These are phyloP conservation scores for Xerocomellus chrysenteron DNA, from an alignment of 768 basidiomycete species.

Conservation along the genomic window DNA sequence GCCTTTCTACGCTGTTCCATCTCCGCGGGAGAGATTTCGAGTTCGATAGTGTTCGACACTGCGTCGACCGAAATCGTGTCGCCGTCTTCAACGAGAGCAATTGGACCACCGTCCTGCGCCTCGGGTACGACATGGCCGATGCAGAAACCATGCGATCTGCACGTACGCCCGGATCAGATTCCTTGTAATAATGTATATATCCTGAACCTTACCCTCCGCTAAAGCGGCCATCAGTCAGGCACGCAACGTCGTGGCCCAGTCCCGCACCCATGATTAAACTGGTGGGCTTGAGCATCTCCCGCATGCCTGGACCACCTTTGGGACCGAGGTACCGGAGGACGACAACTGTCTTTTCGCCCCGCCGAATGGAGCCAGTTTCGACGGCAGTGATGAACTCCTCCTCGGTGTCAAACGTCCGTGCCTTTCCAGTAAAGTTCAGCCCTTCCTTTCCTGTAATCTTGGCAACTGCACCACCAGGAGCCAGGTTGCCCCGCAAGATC, in stretches of 20 bases:
- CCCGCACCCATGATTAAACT: constrained; percentile 99
- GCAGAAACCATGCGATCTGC: constrained; percentile 92
- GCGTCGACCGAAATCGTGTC: constrained; percentile 89
- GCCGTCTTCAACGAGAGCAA: constrained; percentile 86
- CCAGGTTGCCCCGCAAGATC: constrained; percentile 88
- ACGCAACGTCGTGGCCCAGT: constrained; percentile 92
- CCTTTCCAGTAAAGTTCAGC: constrained; percentile 84
- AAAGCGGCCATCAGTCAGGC: constrained; percentile 96
- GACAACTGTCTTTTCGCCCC: constrained; percentile 95
- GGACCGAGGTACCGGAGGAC: constrained; percentile 96
- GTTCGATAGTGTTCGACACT: constrained; percentile 77
- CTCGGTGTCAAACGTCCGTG: constrained; percentile 90
- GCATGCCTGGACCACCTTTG: constrained; percentile 98
- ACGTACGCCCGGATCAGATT: constrained; percentile 14
- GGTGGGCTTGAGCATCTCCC: constrained; percentile 99
- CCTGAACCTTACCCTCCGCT: constrained; percentile 80
- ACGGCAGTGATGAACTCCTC: constrained; percentile 86
- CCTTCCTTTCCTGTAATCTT: constrained; percentile 98
- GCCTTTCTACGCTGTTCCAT: constrained; percentile 64
- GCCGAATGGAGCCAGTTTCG: constrained; percentile 82
- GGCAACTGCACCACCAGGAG: constrained; percentile 92
- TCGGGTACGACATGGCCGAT: constrained; percentile 98
- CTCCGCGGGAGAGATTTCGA: constrained; percentile 77
- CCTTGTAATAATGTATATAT: constrained; percentile 7
- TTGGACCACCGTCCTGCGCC: constrained; percentile 91